A percentile compares a stretch with the other conserved stretches of the same genome.
Conservation (phyloP, 352 stramenopile genomes). For the Phytophthora palmivora region DNA sequence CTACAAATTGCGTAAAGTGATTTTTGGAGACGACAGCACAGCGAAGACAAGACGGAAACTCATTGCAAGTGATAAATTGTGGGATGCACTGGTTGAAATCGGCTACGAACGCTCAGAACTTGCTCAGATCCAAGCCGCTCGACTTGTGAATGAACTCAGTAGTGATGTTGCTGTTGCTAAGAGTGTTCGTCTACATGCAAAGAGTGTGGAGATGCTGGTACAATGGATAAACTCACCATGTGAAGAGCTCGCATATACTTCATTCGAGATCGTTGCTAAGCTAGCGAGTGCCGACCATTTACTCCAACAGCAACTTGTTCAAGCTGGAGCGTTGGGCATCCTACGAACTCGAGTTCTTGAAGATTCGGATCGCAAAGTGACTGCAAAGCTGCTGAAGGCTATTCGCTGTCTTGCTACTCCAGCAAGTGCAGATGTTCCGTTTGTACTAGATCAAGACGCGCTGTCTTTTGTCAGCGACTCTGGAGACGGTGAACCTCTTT, state of each 20-base stretch:
- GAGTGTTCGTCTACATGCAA: constrained; percentile 34
- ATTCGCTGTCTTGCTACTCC: constrained; percentile 58
- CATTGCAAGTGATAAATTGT: constrained; percentile 57
- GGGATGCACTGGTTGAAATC: constrained; percentile 44
- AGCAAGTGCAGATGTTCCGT: constrained; percentile 2
- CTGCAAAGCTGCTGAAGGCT: constrained; percentile 54
- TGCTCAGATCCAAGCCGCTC: constrained; percentile 59
- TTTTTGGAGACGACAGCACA: constrained; percentile 67
- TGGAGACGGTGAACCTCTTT: constrained; percentile 58
- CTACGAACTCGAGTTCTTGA: constrained; percentile 50
- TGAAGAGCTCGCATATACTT: constrained; percentile 41
- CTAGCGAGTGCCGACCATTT: constrained; percentile 38
- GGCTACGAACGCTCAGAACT: constrained; percentile 28
- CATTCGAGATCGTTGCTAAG: constrained; percentile 55
- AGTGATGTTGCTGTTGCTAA: constrained; percentile 30
- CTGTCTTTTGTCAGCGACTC: constrained; percentile 69
- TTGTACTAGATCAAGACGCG: constrained; percentile 59
- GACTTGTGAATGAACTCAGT: constrained; percentile 51
- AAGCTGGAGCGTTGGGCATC: constrained; percentile 47
- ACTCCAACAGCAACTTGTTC: constrained; percentile 46
- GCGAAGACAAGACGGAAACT: constrained; percentile 65
- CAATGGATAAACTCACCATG: constrained; percentile 52
- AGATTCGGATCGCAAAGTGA: constrained; percentile 51
- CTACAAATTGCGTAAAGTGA: constrained; percentile 64
- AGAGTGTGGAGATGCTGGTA: constrained; percentile 39